Base-by-base conservation (phyloP, 495 filamentous ascomycete species). In the Penicillium pancosmium region DNA sequence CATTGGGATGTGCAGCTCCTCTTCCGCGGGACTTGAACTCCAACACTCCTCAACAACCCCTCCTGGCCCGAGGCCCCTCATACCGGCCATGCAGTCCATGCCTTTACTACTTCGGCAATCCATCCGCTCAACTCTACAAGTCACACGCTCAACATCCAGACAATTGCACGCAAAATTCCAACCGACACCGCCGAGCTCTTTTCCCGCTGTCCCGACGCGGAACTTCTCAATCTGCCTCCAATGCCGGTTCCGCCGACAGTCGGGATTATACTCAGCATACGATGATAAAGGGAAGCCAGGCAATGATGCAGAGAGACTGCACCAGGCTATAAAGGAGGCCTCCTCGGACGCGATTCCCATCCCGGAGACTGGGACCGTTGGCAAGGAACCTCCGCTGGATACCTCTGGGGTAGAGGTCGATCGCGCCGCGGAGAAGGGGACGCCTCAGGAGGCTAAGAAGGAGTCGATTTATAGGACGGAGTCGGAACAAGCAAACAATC, bases 31-130 rank as follows among this genome's bases (percentile, higher is more conserved):
- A 38, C 15, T 2, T 31, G 27, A 38, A 38, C 36, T 38, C 36
- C 36, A 38, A 38, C 36, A 38, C 36, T 38, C 36, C 35, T 51
- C 62, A 62, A 59, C 47, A 51, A 41, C 56, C 33, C 41, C 65
- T 54, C 63, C 58, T 27, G 51, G 56, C 47, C 59, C 54, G 62
- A 61, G 64, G 66, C 65, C 60, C 56, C 51, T 68, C 35, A 55
- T 50, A 59, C 44, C 61, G 70, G 74, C 67, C 65, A 79, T 77
- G 77, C 75, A 78, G 65, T 68, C 74, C 52, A 70, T 78, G 70
- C 77, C 71, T 70, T 67, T 71, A 59, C 64, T 80, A 55, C 56
- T 77, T 34, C 61, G 71, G 67, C 75, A 76, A 65, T 73, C 75
- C 41, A 57, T 78, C 41, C 66, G 70, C 49, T 65, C 70, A 33